Evolutionary conservation across 192 early-diverging fungal genomes (phyloP).

Genomic region (Allomyces arbusculus): DNA sequence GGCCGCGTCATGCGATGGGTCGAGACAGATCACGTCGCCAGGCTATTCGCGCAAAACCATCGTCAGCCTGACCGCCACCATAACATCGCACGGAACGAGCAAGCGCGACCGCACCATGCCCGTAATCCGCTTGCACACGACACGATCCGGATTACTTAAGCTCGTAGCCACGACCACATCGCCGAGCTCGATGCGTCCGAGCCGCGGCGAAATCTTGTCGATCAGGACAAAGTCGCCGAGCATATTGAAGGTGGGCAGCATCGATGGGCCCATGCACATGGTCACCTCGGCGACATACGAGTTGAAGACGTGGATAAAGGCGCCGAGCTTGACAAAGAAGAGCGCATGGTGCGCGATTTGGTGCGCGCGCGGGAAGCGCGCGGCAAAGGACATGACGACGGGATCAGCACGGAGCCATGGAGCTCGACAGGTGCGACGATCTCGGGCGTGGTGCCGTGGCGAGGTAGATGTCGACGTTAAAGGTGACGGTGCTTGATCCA

Average conservation of each 20-base stretch:
- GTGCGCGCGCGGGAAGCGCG: background rate
- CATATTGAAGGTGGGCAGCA: constrained; percentile 78
- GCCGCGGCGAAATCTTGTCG: constrained; percentile 39
- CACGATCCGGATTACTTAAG: constrained; percentile 38
- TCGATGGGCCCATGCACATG: constrained; percentile 58
- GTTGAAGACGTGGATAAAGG: constrained; percentile 1
- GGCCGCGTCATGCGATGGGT: constrained; percentile 32
- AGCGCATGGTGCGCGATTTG: background rate
- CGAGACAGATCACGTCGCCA: constrained; percentile 59
- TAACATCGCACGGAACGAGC: no score
- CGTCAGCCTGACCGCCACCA: no score
- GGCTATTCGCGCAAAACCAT: constrained; percentile 14
- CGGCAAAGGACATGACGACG: background rate
- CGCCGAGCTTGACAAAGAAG: background rate
- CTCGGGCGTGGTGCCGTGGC: no score
- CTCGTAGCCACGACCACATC: constrained; percentile 62
- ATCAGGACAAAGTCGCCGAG: constrained; percentile 53
- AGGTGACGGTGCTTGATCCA: no score
- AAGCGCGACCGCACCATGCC: constrained; percentile 29
- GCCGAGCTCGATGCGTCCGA: constrained; percentile 37
- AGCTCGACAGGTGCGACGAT: no score
- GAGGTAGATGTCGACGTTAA: no score
- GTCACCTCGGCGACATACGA: background rate
- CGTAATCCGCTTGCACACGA: constrained; percentile 62
- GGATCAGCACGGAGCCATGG: no score